Evolutionary conservation across 2,329 filamentous ascomycete genomes (phyloP), one percentile per base, ranked within the genome.

Genomic region (Hypoxylon sp.): DNA sequence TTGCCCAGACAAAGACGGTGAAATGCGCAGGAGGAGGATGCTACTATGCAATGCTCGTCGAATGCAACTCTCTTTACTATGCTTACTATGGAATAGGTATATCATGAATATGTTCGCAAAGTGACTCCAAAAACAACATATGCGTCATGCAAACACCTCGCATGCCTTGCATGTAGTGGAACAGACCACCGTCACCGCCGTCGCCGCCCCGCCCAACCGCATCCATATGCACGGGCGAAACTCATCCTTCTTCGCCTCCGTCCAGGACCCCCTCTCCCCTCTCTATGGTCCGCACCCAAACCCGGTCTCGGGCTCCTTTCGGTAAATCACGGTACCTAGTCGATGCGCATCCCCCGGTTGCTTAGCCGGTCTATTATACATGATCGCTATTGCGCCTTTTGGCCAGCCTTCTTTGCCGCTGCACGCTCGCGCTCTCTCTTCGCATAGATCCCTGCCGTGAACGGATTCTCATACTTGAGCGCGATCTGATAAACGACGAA

Each of bases 381-480:
- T 11, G 47, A 42, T 77, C 74, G n/a, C n/a, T n/a, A 84, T 63
- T 78, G 78, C 65, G 77, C 73, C 76, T 85, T 85, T 78, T 84
- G 84, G 67, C 74, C 74, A 54, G 77, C 74, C 38, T 55, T 68
- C 62, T 70, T 75, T 17, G 68, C 73, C 43, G 74, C 78, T 24
- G 79, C 81, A 63, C 81, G 79, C 72, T 85, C 81, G 55, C 77
- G 77, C 55, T 92, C 90, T 59, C 91, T 83, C 86, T 95, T 96
- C 66, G 88, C 89, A 75, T 98, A 99, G 71, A 99, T 99, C 65
- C 84, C 90, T 2, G 87, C 86, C 5, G 95, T 99, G 77, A 98
- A 99, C 3, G 94, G 94, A 76, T 98, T 94, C 81, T 98, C 94
- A 78, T 87, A 97, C 69, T 81, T 81, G 71, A 97, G 81, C 9